Conservation (phyloP, 2,329 filamentous ascomycete species). For the Penicillium sp. region DNA sequence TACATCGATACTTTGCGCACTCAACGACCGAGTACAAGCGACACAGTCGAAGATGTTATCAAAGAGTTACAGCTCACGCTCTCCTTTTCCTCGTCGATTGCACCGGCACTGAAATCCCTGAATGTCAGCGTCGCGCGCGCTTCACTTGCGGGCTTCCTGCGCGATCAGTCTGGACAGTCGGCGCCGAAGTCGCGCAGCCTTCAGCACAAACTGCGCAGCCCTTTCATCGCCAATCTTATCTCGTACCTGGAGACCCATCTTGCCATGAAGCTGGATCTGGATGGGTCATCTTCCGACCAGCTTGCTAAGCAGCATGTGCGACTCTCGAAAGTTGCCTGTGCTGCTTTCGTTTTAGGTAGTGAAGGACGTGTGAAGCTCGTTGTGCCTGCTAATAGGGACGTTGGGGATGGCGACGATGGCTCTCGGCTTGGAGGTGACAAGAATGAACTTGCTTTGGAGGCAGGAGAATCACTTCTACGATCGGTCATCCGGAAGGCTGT, state of each 20-base stretch:
- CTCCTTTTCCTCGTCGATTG: slow-evolving; percentile 29
- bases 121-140: slow-evolving; percentile 30
- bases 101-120: slow-evolving; percentile 29
- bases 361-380: slow-evolving; percentile 36
- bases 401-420: slow-evolving; percentile 9
- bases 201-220: slow-evolving; percentile 9
- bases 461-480: slow-evolving; percentile 28
- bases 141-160: slow-evolving; percentile 19
- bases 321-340: slow-evolving; percentile 33
- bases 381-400: slow-evolving; percentile 17
- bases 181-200: slow-evolving; percentile 6
- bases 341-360: slow-evolving; percentile 32
- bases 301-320: slow-evolving; percentile 24
- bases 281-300: slow-evolving; percentile 9
- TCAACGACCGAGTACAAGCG: neutral
- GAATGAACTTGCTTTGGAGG: slow-evolving; percentile 19
- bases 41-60: slow-evolving; percentile 25
- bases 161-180: neutral
- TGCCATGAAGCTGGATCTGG: slow-evolving; percentile 34
- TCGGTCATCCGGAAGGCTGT: slow-evolving; percentile 26
- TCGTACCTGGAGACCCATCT: slow-evolving; percentile 33
- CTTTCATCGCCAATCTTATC: slow-evolving; percentile 22
- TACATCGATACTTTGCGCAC: slow-evolving; percentile 22
- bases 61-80: slow-evolving; percentile 36
- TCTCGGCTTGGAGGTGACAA: slow-evolving; percentile 3